Percentiles rank a stretch among this genome's conserved stretches.
Conservation (phyloP, 805 yeast species). For the Metschnikowia rubicola region DNA sequence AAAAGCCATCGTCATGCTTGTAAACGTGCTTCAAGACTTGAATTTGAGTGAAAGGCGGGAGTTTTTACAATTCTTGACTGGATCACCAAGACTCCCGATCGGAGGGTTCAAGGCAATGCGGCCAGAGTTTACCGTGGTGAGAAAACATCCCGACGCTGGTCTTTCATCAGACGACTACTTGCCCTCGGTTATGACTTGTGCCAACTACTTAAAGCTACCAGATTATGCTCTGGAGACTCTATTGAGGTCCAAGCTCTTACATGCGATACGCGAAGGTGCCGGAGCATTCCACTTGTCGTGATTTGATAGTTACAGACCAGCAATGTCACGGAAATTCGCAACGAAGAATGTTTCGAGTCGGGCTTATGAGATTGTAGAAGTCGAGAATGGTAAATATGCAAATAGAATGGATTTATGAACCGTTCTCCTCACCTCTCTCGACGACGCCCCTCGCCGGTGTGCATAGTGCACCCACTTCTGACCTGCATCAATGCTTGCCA, state of each 20-base stretch:
- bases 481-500: conserved; percentile 1
- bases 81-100: conserved; percentile 87
- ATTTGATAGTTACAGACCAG: background rate
- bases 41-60: conserved; percentile 53
- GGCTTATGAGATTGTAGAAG: too few relatives aligned
- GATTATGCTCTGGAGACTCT: conserved; percentile 63
- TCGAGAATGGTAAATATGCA: too few relatives aligned
- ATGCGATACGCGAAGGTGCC: conserved; percentile 84
- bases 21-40: conserved; percentile 61
- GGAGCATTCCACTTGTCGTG: conserved; percentile 80
- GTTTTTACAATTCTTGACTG: conserved; percentile 86
- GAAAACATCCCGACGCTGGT: conserved; percentile 74
- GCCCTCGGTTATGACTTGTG: conserved; percentile 98
- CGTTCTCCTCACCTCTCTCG: too few relatives aligned
- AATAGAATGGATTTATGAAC: too few relatives aligned
- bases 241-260: conserved; percentile 54
- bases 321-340: too few relatives aligned
- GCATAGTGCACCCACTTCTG: background rate
- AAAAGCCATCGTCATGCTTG: conserved; percentile 52
- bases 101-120: conserved; percentile 85
- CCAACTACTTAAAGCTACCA: conserved; percentile 88
- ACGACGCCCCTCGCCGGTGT: background rate
- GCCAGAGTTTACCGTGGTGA: conserved; percentile 85
- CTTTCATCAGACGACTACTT: conserved; percentile 70
- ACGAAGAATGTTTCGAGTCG: too few relatives aligned